Evolutionary conservation across 495 filamentous ascomycete genomes (phyloP), one percentile per base, ranked within the genome.

Genomic region (Penicillium cosmopolitanum): DNA sequence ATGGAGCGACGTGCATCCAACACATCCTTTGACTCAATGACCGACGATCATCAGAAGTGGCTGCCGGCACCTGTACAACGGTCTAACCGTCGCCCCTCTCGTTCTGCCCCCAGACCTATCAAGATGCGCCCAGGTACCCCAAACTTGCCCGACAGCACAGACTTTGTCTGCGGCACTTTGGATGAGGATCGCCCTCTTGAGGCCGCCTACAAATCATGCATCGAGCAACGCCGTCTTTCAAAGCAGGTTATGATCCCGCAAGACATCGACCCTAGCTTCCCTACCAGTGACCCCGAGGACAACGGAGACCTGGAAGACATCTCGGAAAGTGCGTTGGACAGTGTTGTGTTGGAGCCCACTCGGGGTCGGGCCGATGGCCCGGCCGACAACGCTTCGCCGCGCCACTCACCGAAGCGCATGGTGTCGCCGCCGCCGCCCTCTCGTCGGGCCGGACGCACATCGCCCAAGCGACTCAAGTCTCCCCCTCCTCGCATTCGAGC

Each of bases 181-280:
- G 95, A 98, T 66, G 95, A 98, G 70, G 95, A 98, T 69, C 88
- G 91, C 51, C 89, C 91, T n/a, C 73, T 98, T 40, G 95, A 98
- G 70, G 89, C 90, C 58, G 93, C 91, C 3, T 98, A 97, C 70
- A 84, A 96, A 50, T 91, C 90, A 11, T 90, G 88, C 62, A 80
- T 95, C 56, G 90, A 95, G 65, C 86, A 91, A 51, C 85, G 91
- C 38, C 89, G 89, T 57, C 86, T 87, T 43, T 87, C 86, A 54
- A 96, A 92, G 73, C 90, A 90, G 57, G 84, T 86, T 56, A 65
- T 80, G 28, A 89, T 91, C 25, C 93, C 95, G 43, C 95, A 98
- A 63, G 96, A 98, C 64, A 97, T 98, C 59, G 95, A 98, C 67
- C 95, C 95, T 10, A 96, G 91, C 70, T 98, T 98, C 68, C 95